Conservation (phyloP, 192 early-diverging fungal species). For the Rhizophagus prolifer region DNA sequence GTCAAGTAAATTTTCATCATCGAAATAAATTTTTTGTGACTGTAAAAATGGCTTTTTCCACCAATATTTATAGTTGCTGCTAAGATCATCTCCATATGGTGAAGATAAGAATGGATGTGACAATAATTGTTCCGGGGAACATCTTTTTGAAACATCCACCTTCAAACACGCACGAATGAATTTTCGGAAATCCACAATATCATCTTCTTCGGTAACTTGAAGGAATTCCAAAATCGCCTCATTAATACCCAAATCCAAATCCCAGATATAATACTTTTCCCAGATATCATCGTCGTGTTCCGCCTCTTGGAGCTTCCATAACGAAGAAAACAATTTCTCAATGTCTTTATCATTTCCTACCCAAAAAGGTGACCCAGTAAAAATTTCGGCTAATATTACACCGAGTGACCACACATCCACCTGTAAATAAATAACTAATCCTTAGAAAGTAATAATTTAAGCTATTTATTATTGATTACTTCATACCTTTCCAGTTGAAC, state of each 20-base stretch:
- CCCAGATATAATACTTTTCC: constrained; percentile 33
- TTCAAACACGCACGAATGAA: constrained; percentile 35
- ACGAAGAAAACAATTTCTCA: constrained; percentile 47
- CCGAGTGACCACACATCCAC: constrained; percentile 60
- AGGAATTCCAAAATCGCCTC: constrained; percentile 44
- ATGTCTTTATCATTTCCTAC: constrained; percentile 45
- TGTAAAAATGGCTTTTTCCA: constrained; percentile 41
- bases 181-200: constrained; percentile 26
- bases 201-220: constrained; percentile 29
- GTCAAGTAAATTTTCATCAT: constrained; percentile 33
- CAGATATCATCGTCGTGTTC: constrained; percentile 37
- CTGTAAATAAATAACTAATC: constrained; percentile 27
- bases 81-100: constrained; percentile 7
- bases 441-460: not conserved
- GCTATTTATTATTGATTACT: not conserved
- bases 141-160: constrained; percentile 30
- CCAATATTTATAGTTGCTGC: constrained; percentile 18
- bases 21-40: constrained; percentile 41
- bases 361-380: constrained; percentile 55
- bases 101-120: constrained; percentile 39
- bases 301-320: constrained; percentile 39
- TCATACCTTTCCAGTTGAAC: not conserved
- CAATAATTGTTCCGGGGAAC: constrained; percentile 33
- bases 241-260: constrained; percentile 43
- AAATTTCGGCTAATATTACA: constrained; percentile 53